Conservation (phyloP, 2,329 filamentous ascomycete species). For the Rutstroemia sp. region DNA sequence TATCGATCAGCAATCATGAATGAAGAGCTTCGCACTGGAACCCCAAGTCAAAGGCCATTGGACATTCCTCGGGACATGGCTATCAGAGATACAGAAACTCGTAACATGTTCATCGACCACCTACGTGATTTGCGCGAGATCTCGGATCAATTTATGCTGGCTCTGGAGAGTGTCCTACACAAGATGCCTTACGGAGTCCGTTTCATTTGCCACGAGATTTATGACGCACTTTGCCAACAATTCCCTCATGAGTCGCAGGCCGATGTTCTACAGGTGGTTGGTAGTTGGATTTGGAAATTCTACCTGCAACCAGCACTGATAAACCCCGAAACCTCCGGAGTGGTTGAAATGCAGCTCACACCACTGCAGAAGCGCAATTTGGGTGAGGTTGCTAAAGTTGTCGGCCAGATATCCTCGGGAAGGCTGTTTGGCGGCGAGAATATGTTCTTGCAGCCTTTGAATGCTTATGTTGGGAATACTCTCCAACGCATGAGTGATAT, state of each 20-base stretch:
- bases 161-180: slow-evolving; percentile 74
- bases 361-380: slow-evolving; percentile 92
- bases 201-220: slow-evolving; percentile 80
- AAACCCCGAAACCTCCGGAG: slow-evolving; percentile 87
- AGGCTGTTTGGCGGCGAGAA: slow-evolving; percentile 90
- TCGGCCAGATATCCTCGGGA: slow-evolving; percentile 82
- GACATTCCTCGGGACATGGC: slow-evolving; percentile 87
- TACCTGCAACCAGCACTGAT: slow-evolving; percentile 86
- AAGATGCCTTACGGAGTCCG: slow-evolving; percentile 91
- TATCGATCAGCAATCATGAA: slow-evolving; percentile 95
- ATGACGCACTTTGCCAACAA: slow-evolving; percentile 65
- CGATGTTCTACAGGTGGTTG: slow-evolving; percentile 73
- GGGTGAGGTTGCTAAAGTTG: slow-evolving; percentile 81
- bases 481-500: slow-evolving; percentile 72
- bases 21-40: slow-evolving; percentile 87
- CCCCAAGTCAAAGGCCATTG: slow-evolving; percentile 69
- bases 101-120: slow-evolving; percentile 88
- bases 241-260: slow-evolving; percentile 77
- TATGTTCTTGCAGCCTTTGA: slow-evolving; percentile 89
- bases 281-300: slow-evolving; percentile 88
- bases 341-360: slow-evolving; percentile 81
- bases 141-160: slow-evolving; percentile 79
- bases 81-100: slow-evolving; percentile 91
- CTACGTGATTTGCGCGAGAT: slow-evolving; percentile 91
- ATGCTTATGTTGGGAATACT: slow-evolving; percentile 82